Base-by-base conservation (phyloP, 2,329 filamentous ascomycete genomes). In the Dissoconium aciculare region DNA sequence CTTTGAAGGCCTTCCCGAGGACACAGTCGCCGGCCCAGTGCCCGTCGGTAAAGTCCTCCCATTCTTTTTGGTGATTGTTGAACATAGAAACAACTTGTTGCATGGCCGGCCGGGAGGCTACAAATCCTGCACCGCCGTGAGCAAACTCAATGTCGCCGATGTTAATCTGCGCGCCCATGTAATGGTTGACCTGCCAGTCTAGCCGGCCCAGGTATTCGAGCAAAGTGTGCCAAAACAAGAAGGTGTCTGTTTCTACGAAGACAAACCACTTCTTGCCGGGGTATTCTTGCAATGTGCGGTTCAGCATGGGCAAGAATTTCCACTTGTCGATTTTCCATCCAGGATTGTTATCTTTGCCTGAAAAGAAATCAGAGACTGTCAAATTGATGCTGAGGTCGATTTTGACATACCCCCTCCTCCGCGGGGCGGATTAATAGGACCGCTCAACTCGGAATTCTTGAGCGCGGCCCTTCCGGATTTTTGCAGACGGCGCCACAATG, bases 221-320 rank as follows among this genome's bases (percentile, higher is more conserved):
- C 10, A 58, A 28, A 11, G 64, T 66, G 21, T 58, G 50, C 56
- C 67, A 66, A 5, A 66, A 53, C 26, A 71, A 50, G 37, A 66
- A 70, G 0, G 67, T 71, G 42, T 73, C 69, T 1, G 65, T 62
- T 40, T 71, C 68, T 27, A 69, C 61, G 45, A 73, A 73, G 30
- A 70, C 53, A 38, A 63, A 73, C 69, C 69, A 74, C 33, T 63
- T 65, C 28, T 63, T 64, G 15, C 65, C 50, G 2, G 62, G 60
- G 25, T 50, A 46, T 21, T 53, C 45, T 15, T 30, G 17, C 27
- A 42, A 29, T 3, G 65, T 63, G 12, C 55, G 51, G 36, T 67
- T 62, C 4, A 68, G 53, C 56, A 66, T 66, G 14, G 66, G 62
- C 15, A 69, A 45, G 34, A 69, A 68, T 41, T 69, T 69, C 53